Percentiles rank a stretch among this genome's conserved stretches.
phyloP scores from a whole-genome alignment of 176 grass and related monocot genomes.

The Triticum aestivum region DNA sequence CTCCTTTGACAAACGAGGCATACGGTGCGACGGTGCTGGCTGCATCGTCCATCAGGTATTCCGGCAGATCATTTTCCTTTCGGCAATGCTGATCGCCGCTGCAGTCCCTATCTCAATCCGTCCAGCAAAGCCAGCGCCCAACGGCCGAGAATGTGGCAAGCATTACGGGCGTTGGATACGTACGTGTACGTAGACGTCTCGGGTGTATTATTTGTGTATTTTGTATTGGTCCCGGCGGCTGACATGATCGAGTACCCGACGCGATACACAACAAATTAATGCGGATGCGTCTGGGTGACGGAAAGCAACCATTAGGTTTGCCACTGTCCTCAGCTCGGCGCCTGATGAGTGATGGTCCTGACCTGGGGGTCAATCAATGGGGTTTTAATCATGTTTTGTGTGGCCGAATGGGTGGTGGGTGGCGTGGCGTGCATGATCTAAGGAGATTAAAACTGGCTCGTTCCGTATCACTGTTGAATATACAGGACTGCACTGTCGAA shows the following conservation, averaged over 20 bases:
- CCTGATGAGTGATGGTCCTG: background rate
- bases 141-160: background rate
- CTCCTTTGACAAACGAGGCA: background rate
- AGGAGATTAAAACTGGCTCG: background rate
- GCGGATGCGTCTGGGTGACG: constrained; percentile 19
- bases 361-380: background rate
- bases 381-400: background rate
- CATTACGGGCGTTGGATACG: background rate
- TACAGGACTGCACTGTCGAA: background rate
- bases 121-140: background rate
- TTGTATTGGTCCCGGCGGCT: constrained; percentile 16
- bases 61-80: background rate
- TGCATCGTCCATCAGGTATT: background rate
- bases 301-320: background rate
- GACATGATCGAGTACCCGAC: constrained; percentile 26
- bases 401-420: background rate
- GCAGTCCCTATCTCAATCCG: background rate
- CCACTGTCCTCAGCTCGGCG: background rate
- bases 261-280: constrained; percentile 17
- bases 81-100: background rate
- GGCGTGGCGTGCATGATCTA: background rate
- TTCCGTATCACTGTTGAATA: too few species aligned
- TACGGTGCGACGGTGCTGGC: background rate
- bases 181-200: background rate
- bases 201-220: background rate